phyloP scores from a whole-genome alignment of 306 rosid species.

The Casuarina glauca region DNA sequence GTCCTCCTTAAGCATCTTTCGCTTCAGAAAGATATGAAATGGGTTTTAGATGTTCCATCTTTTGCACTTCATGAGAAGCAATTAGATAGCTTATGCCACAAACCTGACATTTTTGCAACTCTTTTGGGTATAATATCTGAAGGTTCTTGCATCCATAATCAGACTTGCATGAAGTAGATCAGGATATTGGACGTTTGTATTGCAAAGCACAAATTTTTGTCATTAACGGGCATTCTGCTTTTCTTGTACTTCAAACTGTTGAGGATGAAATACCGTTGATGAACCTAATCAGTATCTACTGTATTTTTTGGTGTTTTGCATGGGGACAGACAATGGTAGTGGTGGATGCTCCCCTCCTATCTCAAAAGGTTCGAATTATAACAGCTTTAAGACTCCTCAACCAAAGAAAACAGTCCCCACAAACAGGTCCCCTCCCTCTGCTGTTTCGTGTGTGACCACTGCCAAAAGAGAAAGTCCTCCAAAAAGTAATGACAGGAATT shows the following conservation, averaged over 20 bases:
- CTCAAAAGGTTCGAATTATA: constrained; percentile 39
- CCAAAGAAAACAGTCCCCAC: constrained; percentile 61
- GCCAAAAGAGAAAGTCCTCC: constrained; percentile 37
- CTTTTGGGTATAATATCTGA: background rate
- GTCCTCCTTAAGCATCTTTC: constrained; percentile 2
- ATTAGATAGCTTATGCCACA: background rate
- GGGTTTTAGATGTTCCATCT: constrained; percentile 5
- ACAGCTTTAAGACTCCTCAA: constrained; percentile 44
- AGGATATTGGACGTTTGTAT: background rate
- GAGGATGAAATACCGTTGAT: constrained; percentile 7
- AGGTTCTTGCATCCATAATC: background rate
- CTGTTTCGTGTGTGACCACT: constrained; percentile 41
- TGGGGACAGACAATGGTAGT: constrained; percentile 51
- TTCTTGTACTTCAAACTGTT: background rate
- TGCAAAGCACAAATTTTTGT: background rate
- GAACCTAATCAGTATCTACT: constrained; percentile 15
- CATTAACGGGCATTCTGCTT: background rate
- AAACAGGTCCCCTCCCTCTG: constrained; percentile 64
- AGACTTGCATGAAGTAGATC: background rate
- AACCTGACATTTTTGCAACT: background rate
- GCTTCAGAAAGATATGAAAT: constrained; percentile 12
- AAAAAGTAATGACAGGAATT: constrained; percentile 40
- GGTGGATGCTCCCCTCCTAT: constrained; percentile 41
- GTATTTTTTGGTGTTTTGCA: constrained; percentile 17
- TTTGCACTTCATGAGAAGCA: background rate